Base-by-base conservation (phyloP, 768 basidiomycete species). In the Amanita rubescens region DNA sequence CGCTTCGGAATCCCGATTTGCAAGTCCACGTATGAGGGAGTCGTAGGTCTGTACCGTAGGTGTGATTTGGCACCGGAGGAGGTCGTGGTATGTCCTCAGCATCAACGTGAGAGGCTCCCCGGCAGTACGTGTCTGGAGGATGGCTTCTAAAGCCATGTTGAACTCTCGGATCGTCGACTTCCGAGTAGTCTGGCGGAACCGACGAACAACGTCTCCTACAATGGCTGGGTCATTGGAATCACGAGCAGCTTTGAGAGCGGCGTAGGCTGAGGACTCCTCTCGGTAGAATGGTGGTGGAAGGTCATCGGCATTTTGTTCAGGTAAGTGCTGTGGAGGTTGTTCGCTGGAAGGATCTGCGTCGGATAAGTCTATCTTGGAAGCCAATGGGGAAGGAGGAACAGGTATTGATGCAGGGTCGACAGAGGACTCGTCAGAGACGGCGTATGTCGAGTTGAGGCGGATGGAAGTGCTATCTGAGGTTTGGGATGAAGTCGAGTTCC, bases 21-120 rank as follows among this genome's bases (percentile, higher is more conserved):
- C 78, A 53, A 94, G 76, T 0, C 80, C 80, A 0, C 65, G 57
- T 52, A 95, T 80, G 42, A 92, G 72, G 33, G 67, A 64, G 25
- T 72, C 62, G 65, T 90, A 92, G 0, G 89, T 91, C 41, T 65
- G 59, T 11, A 69, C 53, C 48, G 84, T 84, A 8, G 94, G 91
- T 0, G 77, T 61, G 3, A 93, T 64, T 15, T 79, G 77, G 27
- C 69, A 73, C 24, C 74, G 69, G 53, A 92, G 69, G 75, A 94
- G 81, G 45, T 80, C 73, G 57, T 89, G 79, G 70, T 94, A 94
- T 2, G 82, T 75, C 46, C 82, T 78, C 50, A 87, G 65, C 34
- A 91, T 67, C 38, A 75, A 62, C 0, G 74, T 66, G 27, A 90
- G 73, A 5, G 82, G 79, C 56, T 79, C 78, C 7, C 82, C 82